phyloP scores from a whole-genome alignment of 257 asterid species.

The Voacanga thouarsii region DNA sequence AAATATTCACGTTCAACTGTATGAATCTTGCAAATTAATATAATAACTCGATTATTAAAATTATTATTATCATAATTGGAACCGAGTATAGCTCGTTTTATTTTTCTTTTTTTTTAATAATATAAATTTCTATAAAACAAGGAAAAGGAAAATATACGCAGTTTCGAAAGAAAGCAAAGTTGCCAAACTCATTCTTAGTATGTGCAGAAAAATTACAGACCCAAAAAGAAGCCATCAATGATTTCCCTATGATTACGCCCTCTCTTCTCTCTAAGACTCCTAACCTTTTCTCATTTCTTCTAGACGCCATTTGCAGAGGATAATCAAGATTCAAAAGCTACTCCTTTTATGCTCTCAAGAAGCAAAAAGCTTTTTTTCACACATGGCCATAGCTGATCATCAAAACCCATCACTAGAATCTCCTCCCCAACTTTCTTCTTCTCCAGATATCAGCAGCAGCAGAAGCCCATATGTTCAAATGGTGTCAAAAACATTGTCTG shows the following conservation, averaged over 20 bases:
- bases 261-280: background rate
- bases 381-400: background rate
- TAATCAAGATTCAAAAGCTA: background rate
- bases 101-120: too few species aligned
- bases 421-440: background rate
- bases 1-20: too few species aligned
- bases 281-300: background rate
- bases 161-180: background rate
- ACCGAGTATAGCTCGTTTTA: too few species aligned
- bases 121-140: too few species aligned
- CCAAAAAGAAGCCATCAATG: background rate
- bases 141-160: background rate
- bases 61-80: too few species aligned
- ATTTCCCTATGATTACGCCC: background rate
- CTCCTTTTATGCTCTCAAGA: background rate
- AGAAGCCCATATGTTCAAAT: slow-evolving; percentile 21
- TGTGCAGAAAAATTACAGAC: background rate
- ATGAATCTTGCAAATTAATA: too few species aligned
- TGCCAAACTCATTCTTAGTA: too few species aligned
- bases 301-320: background rate
- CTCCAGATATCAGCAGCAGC: background rate
- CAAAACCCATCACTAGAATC: background rate
- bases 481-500: slow-evolving; percentile 36
- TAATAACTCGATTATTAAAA: too few species aligned
- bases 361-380: too few species aligned